Evolutionary conservation across 2,329 filamentous ascomycete genomes (phyloP).

Genomic region (Exophiala lecanii-corni): DNA sequence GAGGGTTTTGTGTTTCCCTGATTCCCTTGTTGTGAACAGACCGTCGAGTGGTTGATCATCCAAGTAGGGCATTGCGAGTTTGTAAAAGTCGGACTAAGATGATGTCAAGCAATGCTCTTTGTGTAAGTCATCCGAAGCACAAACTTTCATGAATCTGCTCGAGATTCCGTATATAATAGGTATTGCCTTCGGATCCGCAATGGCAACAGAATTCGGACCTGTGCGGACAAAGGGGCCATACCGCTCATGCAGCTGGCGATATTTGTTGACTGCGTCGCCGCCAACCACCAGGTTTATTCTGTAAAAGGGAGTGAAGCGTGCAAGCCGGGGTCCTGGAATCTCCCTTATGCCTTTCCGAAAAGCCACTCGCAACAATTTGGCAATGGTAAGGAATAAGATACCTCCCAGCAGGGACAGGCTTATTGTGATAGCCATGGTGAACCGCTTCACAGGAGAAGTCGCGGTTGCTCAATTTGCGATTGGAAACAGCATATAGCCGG

Average conservation of each 20-base stretch:
- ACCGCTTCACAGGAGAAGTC: no score
- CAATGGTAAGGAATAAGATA: not conserved
- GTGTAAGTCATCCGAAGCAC: constrained; percentile 8
- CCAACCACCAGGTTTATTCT: constrained; percentile 44
- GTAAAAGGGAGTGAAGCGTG: constrained; percentile 68
- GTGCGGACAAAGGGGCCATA: constrained; percentile 15
- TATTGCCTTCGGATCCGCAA: constrained; percentile 8
- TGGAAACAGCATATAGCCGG: no score
- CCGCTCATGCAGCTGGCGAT: constrained; percentile 10
- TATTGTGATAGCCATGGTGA: not conserved
- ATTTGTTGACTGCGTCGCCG: constrained; percentile 4
- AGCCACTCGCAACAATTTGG: not conserved
- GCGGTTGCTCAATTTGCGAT: no score
- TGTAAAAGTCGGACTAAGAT: constrained; percentile 68
- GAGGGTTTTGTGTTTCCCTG: constrained; percentile 4
- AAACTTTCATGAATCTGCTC: constrained; percentile 71
- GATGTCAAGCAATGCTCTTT: constrained; percentile 1
- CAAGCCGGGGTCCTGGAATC: constrained; percentile 62
- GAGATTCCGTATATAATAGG: constrained; percentile 12
- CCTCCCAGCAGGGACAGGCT: not conserved
- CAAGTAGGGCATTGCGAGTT: constrained; percentile 56
- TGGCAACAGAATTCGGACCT: constrained; percentile 15
- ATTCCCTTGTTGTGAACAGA: constrained; percentile 7
- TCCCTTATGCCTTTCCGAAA: constrained; percentile 7
- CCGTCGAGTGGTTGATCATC: constrained; percentile 7